Percentiles rank a stretch among this genome's conserved stretches.
Conservation (phyloP, 331 rosid genomes). For the Telfairia occidentalis region DNA sequence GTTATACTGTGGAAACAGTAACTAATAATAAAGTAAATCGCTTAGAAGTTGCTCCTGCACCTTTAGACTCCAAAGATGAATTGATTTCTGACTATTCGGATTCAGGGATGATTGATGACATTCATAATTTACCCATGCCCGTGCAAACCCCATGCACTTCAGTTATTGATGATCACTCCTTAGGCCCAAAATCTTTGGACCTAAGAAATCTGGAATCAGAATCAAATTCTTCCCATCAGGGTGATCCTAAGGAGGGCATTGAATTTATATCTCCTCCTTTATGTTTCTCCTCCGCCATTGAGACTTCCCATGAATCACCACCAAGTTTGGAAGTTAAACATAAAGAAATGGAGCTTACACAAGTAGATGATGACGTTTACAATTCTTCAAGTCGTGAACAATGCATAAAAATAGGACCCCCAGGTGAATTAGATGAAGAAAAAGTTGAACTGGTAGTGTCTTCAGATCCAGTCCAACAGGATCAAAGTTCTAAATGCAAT, state of each 20-base stretch:
- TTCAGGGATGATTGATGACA: conserved; percentile 20
- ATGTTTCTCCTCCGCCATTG: conserved; percentile 24
- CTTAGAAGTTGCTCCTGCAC: conserved; percentile 26
- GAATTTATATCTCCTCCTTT: conserved; percentile 17
- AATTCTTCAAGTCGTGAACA: conserved; percentile 32
- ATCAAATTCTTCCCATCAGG: conserved; percentile 20
- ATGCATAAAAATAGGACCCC: conserved; percentile 16
- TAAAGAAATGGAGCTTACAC: conserved; percentile 20
- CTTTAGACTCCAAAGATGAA: conserved; percentile 21
- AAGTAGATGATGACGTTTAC: conserved; percentile 17
- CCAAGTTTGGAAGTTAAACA: conserved; percentile 33
- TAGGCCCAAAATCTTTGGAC: conserved; percentile 21
- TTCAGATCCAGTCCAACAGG: conserved; percentile 22
- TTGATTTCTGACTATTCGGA: conserved; percentile 16
- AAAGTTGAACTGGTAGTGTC: conserved; percentile 18
- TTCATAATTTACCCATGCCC: conserved; percentile 18
- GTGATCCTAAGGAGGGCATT: conserved; percentile 17
- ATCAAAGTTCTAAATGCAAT: conserved; percentile 19
- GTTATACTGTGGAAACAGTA: conserved; percentile 21
- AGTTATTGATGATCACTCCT: conserved; percentile 25
- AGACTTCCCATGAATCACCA: conserved; percentile 21
- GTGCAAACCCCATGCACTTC: conserved; percentile 22
- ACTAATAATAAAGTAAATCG: conserved; percentile 18
- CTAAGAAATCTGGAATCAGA: conserved; percentile 21
- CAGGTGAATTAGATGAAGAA: conserved; percentile 10